Evolutionary conservation across 768 basidiomycete genomes (phyloP), one percentile per base, ranked within the genome.

Genomic region (Sporobolomyces pararoseus): DNA sequence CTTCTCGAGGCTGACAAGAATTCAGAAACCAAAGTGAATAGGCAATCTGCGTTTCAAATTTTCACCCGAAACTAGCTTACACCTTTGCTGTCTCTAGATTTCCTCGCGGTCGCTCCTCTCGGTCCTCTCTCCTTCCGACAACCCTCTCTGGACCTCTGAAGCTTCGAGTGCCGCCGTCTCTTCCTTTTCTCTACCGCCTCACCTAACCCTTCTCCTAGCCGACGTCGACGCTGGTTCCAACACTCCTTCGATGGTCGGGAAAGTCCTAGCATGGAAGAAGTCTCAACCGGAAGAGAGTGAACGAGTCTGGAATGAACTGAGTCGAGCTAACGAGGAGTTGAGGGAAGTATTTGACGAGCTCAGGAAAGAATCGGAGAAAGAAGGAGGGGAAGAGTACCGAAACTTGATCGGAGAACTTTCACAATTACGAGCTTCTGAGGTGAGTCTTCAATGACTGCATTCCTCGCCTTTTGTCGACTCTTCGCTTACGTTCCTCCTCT

Each of bases 201-300:
- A 86, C 59, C 87, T 89, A 27, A 83, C 90, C 63, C 84, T 99
- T 42, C 84, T 98, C 80, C 84, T 99, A 27, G 96, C 94, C 31
- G 96, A 99, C 77, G 92, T 98, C 21, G 90, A 96, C 76, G 91
- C 90, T 13, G 96, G 96, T 14, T 94, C 90, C 74, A 90, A 97
- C 76, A 97, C 96, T 2, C 96, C 96, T 2, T 90, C 90, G 49
- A 85, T 98, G 49, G 92, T 94, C 16, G 86, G 90, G 35, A 88
- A 90, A 79, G 96, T 99, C 5, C 81, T 96, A 72, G 87, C 86
- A 75, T 98, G 95, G 95, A 85, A 90, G 50, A 85, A 86, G 75
- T 85, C 86, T 50, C 83, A 88, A 52, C 79, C 81, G 19, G 81
- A 80, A 37, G 81, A 85, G 78, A 87, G 64, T 7, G 46, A 37